Evolutionary conservation across 345 rosid genomes (phyloP), one percentile per base, ranked within the genome.

Genomic region (Dipteronia dyeriana): DNA sequence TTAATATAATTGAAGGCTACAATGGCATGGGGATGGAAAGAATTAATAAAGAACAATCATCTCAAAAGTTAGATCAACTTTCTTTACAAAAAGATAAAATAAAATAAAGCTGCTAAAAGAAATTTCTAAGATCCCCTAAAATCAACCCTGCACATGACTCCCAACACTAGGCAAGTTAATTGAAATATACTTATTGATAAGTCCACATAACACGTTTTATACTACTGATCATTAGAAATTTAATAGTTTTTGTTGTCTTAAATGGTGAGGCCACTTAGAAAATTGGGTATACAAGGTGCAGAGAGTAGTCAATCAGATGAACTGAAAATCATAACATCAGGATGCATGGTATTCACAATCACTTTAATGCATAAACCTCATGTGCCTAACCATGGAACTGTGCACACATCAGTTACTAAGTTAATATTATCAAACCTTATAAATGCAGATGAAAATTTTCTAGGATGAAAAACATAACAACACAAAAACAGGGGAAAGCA

Each of bases 341-440:
- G 49, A 9, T 45, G 49, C 49, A 9, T 45, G 49, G 1, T 8
- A 23, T 14, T 19, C n/a, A n/a, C n/a, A n/a, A n/a, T n/a, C n/a
- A n/a, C n/a, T n/a, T n/a, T n/a, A n/a, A n/a, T n/a, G n/a, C n/a
- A 34, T 23, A 22, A 43, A 20, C 29, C 2, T n/a, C 16, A 20
- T 43, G 22, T 0, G 16, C 43, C 51, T 43, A 41, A 19, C 8
- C 66, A 66, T 19, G 47, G 20, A 17, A 71, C 4, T 66, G 53
- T 57, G 29, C 57, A 75, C 49, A 57, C 96, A 84, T 92, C 94
- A 49, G 93, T 93, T 75, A 91, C 86, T 78, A 91, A 73, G 82
- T 93, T 93, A 81, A 89, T 84, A 72, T 90, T 93, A 13, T 98
- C 98, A 22, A 78, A 80, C 73, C 79, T 85, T 83, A 88, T 76